Evolutionary conservation across 768 basidiomycete species (phyloP).

Genomic region (Pulveroboletus ravenelii): DNA sequence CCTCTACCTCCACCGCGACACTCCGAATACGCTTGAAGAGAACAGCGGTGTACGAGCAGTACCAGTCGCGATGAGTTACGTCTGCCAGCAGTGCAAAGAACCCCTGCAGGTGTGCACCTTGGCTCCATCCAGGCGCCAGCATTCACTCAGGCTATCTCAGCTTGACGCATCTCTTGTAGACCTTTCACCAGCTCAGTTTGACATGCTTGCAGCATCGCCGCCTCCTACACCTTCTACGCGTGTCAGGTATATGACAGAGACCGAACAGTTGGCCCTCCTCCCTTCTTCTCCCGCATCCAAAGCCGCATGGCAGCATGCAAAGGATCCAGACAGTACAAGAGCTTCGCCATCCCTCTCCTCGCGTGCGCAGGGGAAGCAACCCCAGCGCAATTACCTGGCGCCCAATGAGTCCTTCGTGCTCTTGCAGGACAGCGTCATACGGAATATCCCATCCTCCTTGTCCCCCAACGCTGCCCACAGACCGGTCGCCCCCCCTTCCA

Average conservation of each 20-base stretch:
- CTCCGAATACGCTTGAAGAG: background rate
- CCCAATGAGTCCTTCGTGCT: slow-evolving; percentile 91
- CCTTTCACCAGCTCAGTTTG: slow-evolving; percentile 81
- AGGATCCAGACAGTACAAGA: slow-evolving; percentile 33
- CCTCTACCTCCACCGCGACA: background rate
- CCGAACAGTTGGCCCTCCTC: slow-evolving; percentile 44
- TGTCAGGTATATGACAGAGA: slow-evolving; percentile 35
- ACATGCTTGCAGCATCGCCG: slow-evolving; percentile 71
- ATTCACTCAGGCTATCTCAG: slow-evolving; percentile 32
- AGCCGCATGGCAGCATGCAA: slow-evolving; percentile 59
- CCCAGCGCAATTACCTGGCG: slow-evolving; percentile 46
- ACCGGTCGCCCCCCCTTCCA: slow-evolving; percentile 38
- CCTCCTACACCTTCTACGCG: slow-evolving; percentile 49
- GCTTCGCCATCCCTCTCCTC: slow-evolving; percentile 42
- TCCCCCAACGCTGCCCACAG: slow-evolving; percentile 41
- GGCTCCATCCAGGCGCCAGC: background rate
- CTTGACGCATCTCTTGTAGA: slow-evolving; percentile 90
- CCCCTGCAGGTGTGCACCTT: slow-evolving; percentile 63
- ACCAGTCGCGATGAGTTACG: slow-evolving; percentile 40
- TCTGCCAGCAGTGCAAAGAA: slow-evolving; percentile 90
- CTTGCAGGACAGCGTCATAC: slow-evolving; percentile 77
- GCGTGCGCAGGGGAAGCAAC: slow-evolving; percentile 57
- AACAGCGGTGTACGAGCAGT: background rate
- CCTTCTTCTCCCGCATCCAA: slow-evolving; percentile 50
- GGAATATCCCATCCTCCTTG: slow-evolving; percentile 57